A percentile compares a stretch with the other conserved stretches of the same genome.
Conservation (phyloP, 495 filamentous ascomycete species). For the Penicillium waksmanii region DNA sequence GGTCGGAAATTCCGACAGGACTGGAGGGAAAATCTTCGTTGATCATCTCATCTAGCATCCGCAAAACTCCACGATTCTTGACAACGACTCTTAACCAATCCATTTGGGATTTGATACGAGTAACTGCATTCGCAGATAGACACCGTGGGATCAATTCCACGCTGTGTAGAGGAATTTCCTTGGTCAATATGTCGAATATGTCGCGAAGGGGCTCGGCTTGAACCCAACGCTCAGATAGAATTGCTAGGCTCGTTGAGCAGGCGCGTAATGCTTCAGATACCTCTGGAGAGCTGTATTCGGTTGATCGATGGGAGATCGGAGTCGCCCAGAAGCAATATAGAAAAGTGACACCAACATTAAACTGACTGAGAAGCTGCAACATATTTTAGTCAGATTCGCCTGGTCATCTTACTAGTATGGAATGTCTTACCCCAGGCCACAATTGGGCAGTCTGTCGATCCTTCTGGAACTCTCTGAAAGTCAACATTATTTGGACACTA, state of each 20-base stretch:
- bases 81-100: slow-evolving; percentile 13
- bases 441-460: slow-evolving; percentile 28
- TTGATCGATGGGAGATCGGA: slow-evolving; percentile 11
- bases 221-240: slow-evolving; percentile 26
- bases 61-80: slow-evolving; percentile 22
- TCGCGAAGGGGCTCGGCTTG: slow-evolving; percentile 29
- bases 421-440: slow-evolving; percentile 27
- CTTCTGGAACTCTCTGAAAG: slow-evolving; percentile 28
- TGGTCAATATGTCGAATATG: slow-evolving; percentile 25
- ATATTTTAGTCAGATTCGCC: background rate
- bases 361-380: slow-evolving; percentile 26
- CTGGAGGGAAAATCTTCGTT: slow-evolving; percentile 22
- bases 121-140: slow-evolving; percentile 7
- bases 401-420: background rate
- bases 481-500: slow-evolving; percentile 19
- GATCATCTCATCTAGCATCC: slow-evolving; percentile 27
- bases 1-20: background rate
- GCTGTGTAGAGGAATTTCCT: slow-evolving; percentile 14
- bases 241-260: slow-evolving; percentile 22
- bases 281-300: slow-evolving; percentile 11
- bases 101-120: slow-evolving; percentile 12
- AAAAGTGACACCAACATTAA: slow-evolving; percentile 23
- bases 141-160: background rate
- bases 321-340: slow-evolving; percentile 32
- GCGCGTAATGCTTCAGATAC: slow-evolving; percentile 18